These are phyloP conservation scores for Rhizopogon rudus DNA, from an alignment of 768 basidiomycete species.

Conservation along the genomic window DNA sequence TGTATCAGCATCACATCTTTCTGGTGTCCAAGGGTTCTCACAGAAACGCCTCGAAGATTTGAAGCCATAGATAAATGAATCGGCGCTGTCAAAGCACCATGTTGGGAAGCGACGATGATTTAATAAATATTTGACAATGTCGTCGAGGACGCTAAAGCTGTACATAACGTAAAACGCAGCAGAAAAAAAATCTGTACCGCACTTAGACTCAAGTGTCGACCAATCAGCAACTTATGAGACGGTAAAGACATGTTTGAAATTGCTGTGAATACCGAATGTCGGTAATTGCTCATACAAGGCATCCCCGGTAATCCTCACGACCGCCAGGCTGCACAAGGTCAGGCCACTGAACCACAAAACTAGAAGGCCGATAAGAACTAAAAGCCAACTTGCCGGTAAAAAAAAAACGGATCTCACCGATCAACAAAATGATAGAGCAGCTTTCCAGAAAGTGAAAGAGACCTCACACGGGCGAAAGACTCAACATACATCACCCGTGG, in stretches of 20 bases:
- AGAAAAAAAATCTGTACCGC: no score
- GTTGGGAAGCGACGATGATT: background rate
- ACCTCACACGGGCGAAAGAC: slow-evolving; percentile 84
- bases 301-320: slow-evolving; percentile 52
- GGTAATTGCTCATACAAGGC: slow-evolving; percentile 48
- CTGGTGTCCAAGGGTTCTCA: background rate
- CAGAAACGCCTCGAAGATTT: background rate
- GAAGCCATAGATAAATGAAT: background rate
- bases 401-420: slow-evolving; percentile 60
- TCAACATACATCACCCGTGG: slow-evolving; percentile 85
- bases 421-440: slow-evolving; percentile 81
- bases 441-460: slow-evolving; percentile 80
- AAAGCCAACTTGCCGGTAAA: slow-evolving; percentile 43
- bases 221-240: background rate
- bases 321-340: slow-evolving; percentile 37
- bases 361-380: slow-evolving; percentile 21
- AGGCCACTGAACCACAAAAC: slow-evolving; percentile 93
- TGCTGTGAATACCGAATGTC: no score
- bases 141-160: background rate
- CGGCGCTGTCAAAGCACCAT: background rate
- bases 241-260: background rate
- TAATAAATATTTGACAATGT: background rate
- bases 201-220: background rate
- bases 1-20: background rate
- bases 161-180: background rate